Evolutionary conservation across 73 alveolate genomes (phyloP).

Genomic region (Paramecium tetraurelia): DNA sequence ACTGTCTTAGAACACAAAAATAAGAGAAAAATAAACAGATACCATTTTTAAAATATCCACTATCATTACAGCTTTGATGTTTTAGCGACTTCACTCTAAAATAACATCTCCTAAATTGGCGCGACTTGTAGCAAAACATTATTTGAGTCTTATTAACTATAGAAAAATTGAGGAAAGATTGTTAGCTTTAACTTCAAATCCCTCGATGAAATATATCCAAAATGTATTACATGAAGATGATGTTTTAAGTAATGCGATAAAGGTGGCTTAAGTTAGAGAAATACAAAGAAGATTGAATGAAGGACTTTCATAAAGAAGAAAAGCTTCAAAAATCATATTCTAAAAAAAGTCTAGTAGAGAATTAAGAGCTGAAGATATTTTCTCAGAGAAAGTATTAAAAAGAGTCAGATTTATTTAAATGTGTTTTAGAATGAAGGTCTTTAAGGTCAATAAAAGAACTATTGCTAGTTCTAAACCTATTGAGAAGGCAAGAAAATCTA

Average conservation of each 20-base stretch:
- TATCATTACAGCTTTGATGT: background rate
- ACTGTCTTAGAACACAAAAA: background rate
- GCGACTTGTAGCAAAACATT: background rate
- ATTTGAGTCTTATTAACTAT: background rate
- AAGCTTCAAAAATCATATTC: background rate
- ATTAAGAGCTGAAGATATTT: background rate
- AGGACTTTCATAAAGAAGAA: slow-evolving; percentile 3
- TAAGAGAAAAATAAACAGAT: background rate
- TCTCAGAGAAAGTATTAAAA: slow-evolving; percentile 2
- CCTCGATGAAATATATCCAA: background rate
- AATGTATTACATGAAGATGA: background rate
- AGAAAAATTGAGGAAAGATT: background rate
- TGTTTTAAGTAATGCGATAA: background rate
- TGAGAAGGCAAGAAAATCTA: background rate
- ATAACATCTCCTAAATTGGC: background rate
- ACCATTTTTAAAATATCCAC: background rate
- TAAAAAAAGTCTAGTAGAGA: background rate
- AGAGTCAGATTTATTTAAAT: slow-evolving; percentile 24
- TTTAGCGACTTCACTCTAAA: background rate
- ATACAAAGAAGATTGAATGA: slow-evolving; percentile 33
- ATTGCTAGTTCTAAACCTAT: background rate
- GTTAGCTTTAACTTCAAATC: background rate
- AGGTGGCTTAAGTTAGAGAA: background rate
- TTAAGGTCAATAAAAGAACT: background rate
- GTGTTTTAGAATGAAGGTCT: slow-evolving; percentile 31